These are phyloP conservation scores for Pseudogymnoascus sp. DNA, from an alignment of 2,329 filamentous ascomycete genomes.

Conservation along the genomic window DNA sequence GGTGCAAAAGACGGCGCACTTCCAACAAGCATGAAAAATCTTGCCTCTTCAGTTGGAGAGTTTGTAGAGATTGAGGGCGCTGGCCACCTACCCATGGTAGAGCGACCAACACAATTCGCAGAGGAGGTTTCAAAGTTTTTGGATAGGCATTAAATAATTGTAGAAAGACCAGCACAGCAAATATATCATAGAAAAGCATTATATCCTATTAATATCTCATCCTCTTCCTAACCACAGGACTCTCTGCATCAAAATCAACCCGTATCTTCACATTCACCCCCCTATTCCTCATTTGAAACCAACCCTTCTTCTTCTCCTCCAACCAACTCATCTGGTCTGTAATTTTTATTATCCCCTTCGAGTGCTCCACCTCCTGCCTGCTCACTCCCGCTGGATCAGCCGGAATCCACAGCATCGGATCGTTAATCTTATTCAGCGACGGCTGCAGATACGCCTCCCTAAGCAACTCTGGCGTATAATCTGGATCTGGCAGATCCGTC, in stretches of 20 bases:
- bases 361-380: conserved; percentile 49
- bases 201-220: neutral
- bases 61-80: conserved; percentile 61
- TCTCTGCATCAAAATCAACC: conserved; percentile 1
- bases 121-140: conserved; percentile 54
- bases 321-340: conserved; percentile 53
- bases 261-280: neutral
- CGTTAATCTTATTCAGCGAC: conserved; percentile 39
- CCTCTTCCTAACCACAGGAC: neutral
- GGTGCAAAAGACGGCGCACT: conserved; percentile 68
- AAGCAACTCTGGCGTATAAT: conserved; percentile 38
- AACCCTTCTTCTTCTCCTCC: conserved; percentile 39
- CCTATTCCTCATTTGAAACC: neutral
- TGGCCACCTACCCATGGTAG: conserved; percentile 80
- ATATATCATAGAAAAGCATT: neutral
- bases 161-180: too few relatives aligned
- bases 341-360: conserved; percentile 45
- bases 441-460: conserved; percentile 51
- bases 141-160: too few relatives aligned
- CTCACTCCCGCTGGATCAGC: conserved; percentile 49
- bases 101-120: conserved; percentile 63
- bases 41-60: conserved; percentile 51
- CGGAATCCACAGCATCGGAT: conserved; percentile 49
- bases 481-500: conserved; percentile 37
- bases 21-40: conserved; percentile 72